A percentile compares a stretch with the other conserved stretches of the same genome.
Evolutionary conservation across 139 green algal genomes (phyloP).

Genomic region (Tetraselmis chui): DNA sequence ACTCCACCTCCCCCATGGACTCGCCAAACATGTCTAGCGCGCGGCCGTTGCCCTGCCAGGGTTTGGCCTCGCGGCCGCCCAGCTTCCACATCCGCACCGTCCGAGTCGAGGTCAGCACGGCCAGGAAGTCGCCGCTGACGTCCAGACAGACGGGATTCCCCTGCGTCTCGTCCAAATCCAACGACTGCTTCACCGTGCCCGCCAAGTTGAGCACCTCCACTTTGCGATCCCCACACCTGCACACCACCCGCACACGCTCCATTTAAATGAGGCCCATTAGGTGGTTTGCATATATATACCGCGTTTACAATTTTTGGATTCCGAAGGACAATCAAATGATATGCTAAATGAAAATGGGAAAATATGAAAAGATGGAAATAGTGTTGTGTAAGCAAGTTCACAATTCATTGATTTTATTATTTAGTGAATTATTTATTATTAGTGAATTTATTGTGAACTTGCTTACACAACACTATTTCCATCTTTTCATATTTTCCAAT

Average conservation of each 20-base stretch:
- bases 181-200: constrained; percentile 52
- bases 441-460: too few species aligned
- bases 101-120: constrained; percentile 26
- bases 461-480: too few species aligned
- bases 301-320: constrained; percentile 10
- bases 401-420: too few species aligned
- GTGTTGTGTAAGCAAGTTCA: too few species aligned
- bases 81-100: constrained; percentile 48
- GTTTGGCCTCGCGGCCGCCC: constrained; percentile 49
- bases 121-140: constrained; percentile 39
- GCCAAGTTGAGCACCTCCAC: constrained; percentile 50
- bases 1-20: constrained; percentile 17
- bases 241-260: constrained; percentile 21
- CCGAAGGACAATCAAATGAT: constrained; percentile 3
- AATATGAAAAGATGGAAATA: too few species aligned
- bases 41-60: constrained; percentile 32
- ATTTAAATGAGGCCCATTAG: not conserved
- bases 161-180: constrained; percentile 43
- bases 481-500: too few species aligned
- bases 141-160: constrained; percentile 33
- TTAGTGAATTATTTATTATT: too few species aligned
- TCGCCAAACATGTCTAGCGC: not conserved
- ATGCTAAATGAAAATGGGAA: too few species aligned
- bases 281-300: constrained; percentile 22
- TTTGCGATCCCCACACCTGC: constrained; percentile 25